These are phyloP conservation scores for Podaxis rugospora DNA, from an alignment of 768 basidiomycete species.

Conservation along the genomic window DNA sequence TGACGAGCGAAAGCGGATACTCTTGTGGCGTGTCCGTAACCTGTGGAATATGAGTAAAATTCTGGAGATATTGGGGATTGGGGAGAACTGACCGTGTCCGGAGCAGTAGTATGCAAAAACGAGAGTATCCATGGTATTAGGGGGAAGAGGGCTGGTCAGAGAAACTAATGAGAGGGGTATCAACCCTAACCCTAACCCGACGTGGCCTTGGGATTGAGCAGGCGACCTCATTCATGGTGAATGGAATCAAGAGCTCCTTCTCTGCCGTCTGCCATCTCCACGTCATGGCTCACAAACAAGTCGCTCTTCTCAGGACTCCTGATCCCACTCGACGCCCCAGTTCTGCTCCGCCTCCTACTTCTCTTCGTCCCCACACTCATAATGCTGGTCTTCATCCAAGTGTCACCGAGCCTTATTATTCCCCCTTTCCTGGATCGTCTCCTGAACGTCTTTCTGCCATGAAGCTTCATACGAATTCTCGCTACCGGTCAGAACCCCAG, in stretches of 20 bases:
- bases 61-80: background rate
- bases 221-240: background rate
- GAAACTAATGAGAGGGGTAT: background rate
- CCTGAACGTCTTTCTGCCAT: background rate
- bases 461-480: background rate
- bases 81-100: slow-evolving; percentile 54
- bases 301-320: background rate
- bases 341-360: background rate
- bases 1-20: slow-evolving; percentile 70
- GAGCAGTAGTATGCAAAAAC: slow-evolving; percentile 70
- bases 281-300: slow-evolving; percentile 5
- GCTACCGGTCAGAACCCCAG: background rate
- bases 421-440: background rate
- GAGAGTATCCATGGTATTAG: slow-evolving; percentile 15
- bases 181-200: slow-evolving; percentile 16
- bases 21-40: slow-evolving; percentile 83
- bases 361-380: background rate
- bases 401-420: background rate
- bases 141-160: background rate
- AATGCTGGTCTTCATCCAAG: background rate
- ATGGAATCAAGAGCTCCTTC: no score
- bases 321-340: background rate
- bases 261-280: no score
- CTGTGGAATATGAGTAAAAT: slow-evolving; percentile 26
- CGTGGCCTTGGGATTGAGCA: background rate